These are phyloP conservation scores for Citrus maxima DNA, from an alignment of 345 rosid species.

Conservation along the genomic window DNA sequence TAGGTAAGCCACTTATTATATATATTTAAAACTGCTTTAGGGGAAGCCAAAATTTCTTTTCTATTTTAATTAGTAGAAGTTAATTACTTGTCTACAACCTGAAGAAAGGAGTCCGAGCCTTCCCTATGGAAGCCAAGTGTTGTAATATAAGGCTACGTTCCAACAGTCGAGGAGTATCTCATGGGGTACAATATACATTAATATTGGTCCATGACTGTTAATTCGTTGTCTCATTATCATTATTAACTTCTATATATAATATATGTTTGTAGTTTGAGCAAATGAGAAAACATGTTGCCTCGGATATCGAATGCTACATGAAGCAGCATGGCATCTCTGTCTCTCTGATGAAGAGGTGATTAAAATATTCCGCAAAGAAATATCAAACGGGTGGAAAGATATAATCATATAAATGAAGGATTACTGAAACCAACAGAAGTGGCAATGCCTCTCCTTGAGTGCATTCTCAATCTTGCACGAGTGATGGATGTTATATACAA, in stretches of 20 bases:
- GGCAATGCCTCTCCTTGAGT: slow-evolving; percentile 2
- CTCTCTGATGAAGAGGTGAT: neutral
- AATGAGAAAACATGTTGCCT: slow-evolving; percentile 16
- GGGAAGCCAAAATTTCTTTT: too few relatives aligned
- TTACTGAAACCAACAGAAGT: slow-evolving; percentile 7
- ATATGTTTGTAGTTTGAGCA: slow-evolving; percentile 19
- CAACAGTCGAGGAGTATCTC: slow-evolving; percentile 16
- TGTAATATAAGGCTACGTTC: slow-evolving; percentile 8
- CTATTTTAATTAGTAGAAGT: neutral
- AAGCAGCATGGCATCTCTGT: neutral
- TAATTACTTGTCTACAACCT: neutral
- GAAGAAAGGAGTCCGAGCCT: neutral
- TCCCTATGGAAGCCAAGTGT: slow-evolving; percentile 32
- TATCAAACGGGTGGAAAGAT: slow-evolving; percentile 25
- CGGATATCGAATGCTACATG: slow-evolving; percentile 21
- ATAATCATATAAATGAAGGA: slow-evolving; percentile 12
- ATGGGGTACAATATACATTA: slow-evolving; percentile 17
- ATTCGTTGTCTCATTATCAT: neutral
- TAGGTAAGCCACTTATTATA: neutral
- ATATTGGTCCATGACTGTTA: neutral
- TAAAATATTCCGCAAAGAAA: neutral
- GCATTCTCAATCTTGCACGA: slow-evolving; percentile 18
- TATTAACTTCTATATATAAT: neutral
- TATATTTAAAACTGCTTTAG: neutral
- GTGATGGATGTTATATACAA: slow-evolving; percentile 19